phyloP scores from a whole-genome alignment of 768 basidiomycete genomes.

The Trametes cingulata region DNA sequence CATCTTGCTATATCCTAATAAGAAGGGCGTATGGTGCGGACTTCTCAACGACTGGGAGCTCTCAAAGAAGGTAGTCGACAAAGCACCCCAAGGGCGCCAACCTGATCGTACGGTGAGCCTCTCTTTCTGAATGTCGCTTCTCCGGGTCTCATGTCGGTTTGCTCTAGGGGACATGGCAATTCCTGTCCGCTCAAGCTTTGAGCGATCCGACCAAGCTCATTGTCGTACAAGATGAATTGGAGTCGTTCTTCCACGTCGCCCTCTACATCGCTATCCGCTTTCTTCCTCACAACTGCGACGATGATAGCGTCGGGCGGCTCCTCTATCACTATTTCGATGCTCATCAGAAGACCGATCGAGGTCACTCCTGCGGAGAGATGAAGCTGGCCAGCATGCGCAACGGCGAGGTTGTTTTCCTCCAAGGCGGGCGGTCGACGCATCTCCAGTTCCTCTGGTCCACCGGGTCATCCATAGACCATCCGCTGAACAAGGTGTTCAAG shows the following conservation, averaged over 20 bases:
- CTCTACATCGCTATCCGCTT: slow-evolving; percentile 11
- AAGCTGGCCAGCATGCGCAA: too few species aligned
- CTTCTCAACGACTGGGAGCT: slow-evolving; percentile 15
- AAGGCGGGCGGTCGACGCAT: too few species aligned
- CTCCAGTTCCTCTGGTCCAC: too few species aligned
- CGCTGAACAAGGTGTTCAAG: neutral
- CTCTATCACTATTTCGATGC: slow-evolving; percentile 13
- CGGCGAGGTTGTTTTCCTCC: too few species aligned
- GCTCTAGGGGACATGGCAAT: slow-evolving; percentile 20
- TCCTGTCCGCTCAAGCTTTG: neutral
- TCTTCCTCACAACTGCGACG: slow-evolving; percentile 15
- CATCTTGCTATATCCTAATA: neutral
- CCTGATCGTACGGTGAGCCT: slow-evolving; percentile 6
- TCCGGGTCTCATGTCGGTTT: too few species aligned
- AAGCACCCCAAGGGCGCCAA: neutral
- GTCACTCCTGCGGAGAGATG: too few species aligned
- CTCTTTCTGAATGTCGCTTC: too few species aligned
- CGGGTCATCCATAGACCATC: neutral
- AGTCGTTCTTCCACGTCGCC: slow-evolving; percentile 12
- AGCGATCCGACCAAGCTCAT: neutral
- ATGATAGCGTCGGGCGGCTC: slow-evolving; percentile 10
- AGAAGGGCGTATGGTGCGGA: neutral
- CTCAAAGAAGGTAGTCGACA: neutral
- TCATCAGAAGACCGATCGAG: too few species aligned
- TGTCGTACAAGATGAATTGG: slow-evolving; percentile 5